Evolutionary conservation across 2,329 filamentous ascomycete genomes (phyloP).

Genomic region (Aspergillus ustus): DNA sequence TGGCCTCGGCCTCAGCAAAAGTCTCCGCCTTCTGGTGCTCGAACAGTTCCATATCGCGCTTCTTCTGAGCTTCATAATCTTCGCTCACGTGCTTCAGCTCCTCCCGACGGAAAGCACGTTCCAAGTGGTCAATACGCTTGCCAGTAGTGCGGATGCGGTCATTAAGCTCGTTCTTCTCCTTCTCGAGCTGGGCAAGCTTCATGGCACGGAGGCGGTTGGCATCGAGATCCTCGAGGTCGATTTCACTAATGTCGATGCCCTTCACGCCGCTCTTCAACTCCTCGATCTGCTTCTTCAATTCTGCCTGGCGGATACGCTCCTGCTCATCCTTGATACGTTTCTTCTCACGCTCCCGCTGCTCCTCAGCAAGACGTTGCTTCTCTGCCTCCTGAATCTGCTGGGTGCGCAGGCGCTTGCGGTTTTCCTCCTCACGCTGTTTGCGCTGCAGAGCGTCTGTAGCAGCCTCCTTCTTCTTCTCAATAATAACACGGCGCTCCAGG

Average conservation of each 20-base stretch:
- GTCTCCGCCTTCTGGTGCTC: conserved; percentile 78
- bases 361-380: conserved; percentile 83
- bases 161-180: conserved; percentile 95
- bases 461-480: conserved; percentile 96
- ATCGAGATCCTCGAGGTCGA: conserved; percentile 82
- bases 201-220: conserved; percentile 88
- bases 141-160: conserved; percentile 89
- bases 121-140: conserved; percentile 95
- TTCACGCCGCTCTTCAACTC: conserved; percentile 90
- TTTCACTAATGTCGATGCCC: conserved; percentile 72
- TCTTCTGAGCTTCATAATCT: conserved; percentile 83
- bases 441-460: conserved; percentile 86
- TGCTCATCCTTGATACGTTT: conserved; percentile 85
- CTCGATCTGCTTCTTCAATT: conserved; percentile 88
- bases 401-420: conserved; percentile 81
- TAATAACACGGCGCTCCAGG: conserved; percentile 83
- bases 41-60: conserved; percentile 77
- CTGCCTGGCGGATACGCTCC: conserved; percentile 87
- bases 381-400: conserved; percentile 90
- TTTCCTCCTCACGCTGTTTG: conserved; percentile 90
- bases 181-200: conserved; percentile 93
- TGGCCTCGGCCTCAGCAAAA: conserved; percentile 77
- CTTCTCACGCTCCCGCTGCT: conserved; percentile 87
- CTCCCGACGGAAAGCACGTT: conserved; percentile 95
- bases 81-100: conserved; percentile 87